Conservation (phyloP, 2,329 filamentous ascomycete genomes). For the Colletotrichum paranaense region DNA sequence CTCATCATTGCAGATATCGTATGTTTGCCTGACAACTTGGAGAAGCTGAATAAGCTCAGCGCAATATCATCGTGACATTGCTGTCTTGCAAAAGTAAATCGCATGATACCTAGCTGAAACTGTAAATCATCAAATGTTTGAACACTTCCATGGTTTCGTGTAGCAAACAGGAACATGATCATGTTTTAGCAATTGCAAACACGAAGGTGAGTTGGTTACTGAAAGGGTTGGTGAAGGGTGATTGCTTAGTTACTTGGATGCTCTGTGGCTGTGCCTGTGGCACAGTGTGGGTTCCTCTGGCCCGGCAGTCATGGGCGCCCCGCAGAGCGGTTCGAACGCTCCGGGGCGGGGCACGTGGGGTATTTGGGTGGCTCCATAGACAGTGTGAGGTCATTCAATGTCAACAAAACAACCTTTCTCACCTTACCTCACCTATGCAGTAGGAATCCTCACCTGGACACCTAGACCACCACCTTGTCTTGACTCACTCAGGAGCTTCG, state of each 20-base stretch:
- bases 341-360: slow-evolving; percentile 15
- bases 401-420: slow-evolving; percentile 4
- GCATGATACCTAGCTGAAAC: not conserved
- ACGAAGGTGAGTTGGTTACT: not conserved
- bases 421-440: not conserved
- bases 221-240: no score
- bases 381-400: slow-evolving; percentile 27
- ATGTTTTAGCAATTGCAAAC: not conserved
- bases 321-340: not conserved
- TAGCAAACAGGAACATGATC: not conserved
- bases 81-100: not conserved
- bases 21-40: not conserved
- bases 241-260: no score
- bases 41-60: not conserved
- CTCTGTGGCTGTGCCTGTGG: no score
- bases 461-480: not conserved
- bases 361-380: not conserved
- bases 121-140: not conserved
- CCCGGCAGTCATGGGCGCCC: not conserved
- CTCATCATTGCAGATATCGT: not conserved
- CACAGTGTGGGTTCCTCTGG: not conserved
- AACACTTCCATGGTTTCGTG: not conserved
- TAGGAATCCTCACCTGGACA: not conserved
- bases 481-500: not conserved
- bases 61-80: not conserved